Conservation (phyloP, 1,284 basidiomycete species). For the Rhodotorula sp. region DNA sequence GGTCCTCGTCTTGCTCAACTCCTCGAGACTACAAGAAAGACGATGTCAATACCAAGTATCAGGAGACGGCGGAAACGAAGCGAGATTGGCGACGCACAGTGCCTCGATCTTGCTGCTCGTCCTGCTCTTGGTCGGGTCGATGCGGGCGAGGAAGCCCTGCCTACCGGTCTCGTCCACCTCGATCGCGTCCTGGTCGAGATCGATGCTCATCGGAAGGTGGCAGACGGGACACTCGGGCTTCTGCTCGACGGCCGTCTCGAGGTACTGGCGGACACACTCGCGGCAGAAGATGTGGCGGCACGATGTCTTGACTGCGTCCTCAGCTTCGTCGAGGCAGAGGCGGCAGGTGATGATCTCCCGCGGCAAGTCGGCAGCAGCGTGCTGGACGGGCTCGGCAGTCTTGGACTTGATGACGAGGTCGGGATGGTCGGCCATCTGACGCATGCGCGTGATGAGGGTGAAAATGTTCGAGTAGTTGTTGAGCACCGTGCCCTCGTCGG, state of each 20-base stretch:
- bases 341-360: constrained; percentile 65
- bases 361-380: constrained; percentile 64
- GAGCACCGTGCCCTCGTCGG: constrained; percentile 79
- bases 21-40: constrained; percentile 62
- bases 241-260: constrained; percentile 67
- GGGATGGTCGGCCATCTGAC: constrained; percentile 72
- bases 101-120: constrained; percentile 98
- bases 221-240: constrained; percentile 92
- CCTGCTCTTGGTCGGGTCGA: constrained; percentile 85
- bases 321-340: constrained; percentile 94
- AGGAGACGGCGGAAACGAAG: neutral
- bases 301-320: constrained; percentile 86
- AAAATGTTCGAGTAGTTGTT: constrained; percentile 90
- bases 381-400: constrained; percentile 49
- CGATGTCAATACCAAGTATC: neutral
- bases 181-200: constrained; percentile 87
- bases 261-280: constrained; percentile 92
- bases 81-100: constrained; percentile 50
- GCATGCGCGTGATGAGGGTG: constrained; percentile 64
- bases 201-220: constrained; percentile 87
- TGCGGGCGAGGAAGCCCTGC: constrained; percentile 88
- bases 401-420: constrained; percentile 80
- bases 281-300: constrained; percentile 83
- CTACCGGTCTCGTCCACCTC: constrained; percentile 72
- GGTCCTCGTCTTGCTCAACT: constrained; percentile 75